phyloP scores from a whole-genome alignment of 1,139 yeast species.

The Meyerozyma smithsonii region DNA sequence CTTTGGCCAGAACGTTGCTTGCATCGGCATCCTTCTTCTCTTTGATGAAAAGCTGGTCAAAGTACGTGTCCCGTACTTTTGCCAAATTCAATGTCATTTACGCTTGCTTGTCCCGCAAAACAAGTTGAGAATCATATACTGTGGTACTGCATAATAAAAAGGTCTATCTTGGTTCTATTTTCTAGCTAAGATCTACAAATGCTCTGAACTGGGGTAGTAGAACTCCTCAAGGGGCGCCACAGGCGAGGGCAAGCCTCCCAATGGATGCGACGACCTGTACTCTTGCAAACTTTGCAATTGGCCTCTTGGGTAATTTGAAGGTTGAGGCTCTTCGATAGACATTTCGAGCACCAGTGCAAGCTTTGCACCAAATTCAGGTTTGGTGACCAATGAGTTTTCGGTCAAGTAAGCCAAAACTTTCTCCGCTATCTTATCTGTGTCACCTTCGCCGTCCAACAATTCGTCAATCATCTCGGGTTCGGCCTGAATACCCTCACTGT shows the following conservation, averaged over 20 bases:
- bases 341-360: conserved; percentile 10
- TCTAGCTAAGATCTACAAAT: not conserved
- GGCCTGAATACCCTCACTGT: conserved; percentile 19
- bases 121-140: not conserved
- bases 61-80: conserved; percentile 34
- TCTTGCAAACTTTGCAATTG: conserved; percentile 15
- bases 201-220: conserved; percentile 17
- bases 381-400: conserved; percentile 4
- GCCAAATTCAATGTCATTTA: conserved; percentile 30
- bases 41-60: conserved; percentile 29
- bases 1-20: conserved; percentile 53
- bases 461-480: conserved; percentile 24
- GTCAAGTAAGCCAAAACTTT: conserved; percentile 6
- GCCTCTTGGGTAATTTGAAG: conserved; percentile 27
- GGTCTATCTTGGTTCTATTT: too few species aligned
- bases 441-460: conserved; percentile 16
- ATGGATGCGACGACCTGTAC: conserved; percentile 20
- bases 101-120: not conserved
- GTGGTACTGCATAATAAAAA: not conserved
- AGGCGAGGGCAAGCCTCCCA: conserved; percentile 31
- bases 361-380: not conserved
- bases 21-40: conserved; percentile 13
- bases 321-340: conserved; percentile 19
- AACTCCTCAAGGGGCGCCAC: conserved; percentile 28
- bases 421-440: conserved; percentile 14